Evolutionary conservation across 1,139 yeast species (phyloP).

Genomic region (Neolecta irregularis): DNA sequence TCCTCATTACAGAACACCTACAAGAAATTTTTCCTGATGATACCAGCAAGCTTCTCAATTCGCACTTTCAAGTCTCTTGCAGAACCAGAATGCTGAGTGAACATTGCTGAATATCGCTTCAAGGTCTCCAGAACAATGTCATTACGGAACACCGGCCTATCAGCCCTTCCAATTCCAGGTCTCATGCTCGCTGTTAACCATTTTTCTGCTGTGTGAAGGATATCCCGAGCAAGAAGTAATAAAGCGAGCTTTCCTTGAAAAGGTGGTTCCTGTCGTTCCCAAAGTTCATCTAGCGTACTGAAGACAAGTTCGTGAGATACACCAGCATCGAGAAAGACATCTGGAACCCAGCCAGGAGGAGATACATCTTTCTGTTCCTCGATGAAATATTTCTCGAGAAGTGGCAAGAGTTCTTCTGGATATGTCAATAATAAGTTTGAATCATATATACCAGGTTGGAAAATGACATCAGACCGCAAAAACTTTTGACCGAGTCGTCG

Average conservation of each 20-base stretch:
- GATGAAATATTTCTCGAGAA: constrained; percentile 29
- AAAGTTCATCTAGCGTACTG: constrained; percentile 47
- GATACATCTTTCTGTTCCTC: constrained; percentile 28
- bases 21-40: too few relatives aligned
- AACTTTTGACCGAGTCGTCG: constrained; percentile 36
- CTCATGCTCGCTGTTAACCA: constrained; percentile 7
- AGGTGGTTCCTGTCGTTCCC: constrained; percentile 34
- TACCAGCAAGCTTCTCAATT: too few relatives aligned
- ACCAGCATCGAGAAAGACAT: constrained; percentile 64
- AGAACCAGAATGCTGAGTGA: constrained; percentile 2
- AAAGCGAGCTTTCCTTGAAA: constrained; percentile 13
- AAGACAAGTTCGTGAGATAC: constrained; percentile 56
- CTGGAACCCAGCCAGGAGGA: constrained; percentile 41
- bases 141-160: not conserved
- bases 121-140: constrained; percentile 1
- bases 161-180: constrained; percentile 6
- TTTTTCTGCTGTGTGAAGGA: constrained; percentile 1
- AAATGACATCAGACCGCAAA: constrained; percentile 50
- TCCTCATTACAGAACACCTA: too few relatives aligned
- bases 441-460: too few relatives aligned
- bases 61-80: too few relatives aligned
- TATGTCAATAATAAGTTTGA: too few relatives aligned
- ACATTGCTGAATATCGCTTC: not conserved
- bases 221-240: constrained; percentile 8
- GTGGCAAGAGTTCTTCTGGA: constrained; percentile 53